These are phyloP conservation scores for Canariomyces notabilis DNA, from an alignment of 2,329 filamentous ascomycete genomes.

Conservation along the genomic window DNA sequence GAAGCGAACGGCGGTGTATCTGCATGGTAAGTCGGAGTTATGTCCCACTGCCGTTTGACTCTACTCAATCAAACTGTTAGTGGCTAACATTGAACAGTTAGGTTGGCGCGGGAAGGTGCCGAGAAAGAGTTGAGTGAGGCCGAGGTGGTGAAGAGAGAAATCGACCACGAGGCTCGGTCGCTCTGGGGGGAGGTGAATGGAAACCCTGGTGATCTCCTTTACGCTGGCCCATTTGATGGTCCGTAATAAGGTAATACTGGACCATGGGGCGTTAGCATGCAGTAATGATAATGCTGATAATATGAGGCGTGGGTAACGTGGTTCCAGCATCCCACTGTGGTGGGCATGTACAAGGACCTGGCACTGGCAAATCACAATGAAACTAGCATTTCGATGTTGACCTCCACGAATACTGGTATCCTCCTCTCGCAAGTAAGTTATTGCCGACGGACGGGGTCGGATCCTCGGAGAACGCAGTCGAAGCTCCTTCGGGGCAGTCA, in stretches of 20 bases:
- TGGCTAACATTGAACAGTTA: conserved; percentile 13
- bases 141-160: conserved; percentile 27
- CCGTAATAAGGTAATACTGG: background rate
- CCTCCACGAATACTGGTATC: too few relatives aligned
- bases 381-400: too few relatives aligned
- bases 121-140: conserved; percentile 26
- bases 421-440: too few relatives aligned
- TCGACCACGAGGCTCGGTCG: conserved; percentile 34
- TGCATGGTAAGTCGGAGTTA: conserved; percentile 46
- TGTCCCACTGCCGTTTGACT: background rate
- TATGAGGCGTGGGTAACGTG: too few relatives aligned
- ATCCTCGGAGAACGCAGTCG: too few relatives aligned
- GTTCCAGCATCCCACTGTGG: too few relatives aligned
- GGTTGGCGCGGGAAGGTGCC: conserved; percentile 25
- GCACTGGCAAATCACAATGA: too few relatives aligned
- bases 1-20: conserved; percentile 52
- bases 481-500: too few relatives aligned
- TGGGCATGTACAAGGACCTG: too few relatives aligned
- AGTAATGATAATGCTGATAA: background rate
- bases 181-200: conserved; percentile 46
- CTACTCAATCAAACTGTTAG: background rate
- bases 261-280: background rate
- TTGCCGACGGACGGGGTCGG: too few relatives aligned
- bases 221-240: conserved; percentile 39
- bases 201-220: conserved; percentile 37